Evolutionary conservation across 768 basidiomycete species (phyloP).

Genomic region (Lactarius hengduanensis): DNA sequence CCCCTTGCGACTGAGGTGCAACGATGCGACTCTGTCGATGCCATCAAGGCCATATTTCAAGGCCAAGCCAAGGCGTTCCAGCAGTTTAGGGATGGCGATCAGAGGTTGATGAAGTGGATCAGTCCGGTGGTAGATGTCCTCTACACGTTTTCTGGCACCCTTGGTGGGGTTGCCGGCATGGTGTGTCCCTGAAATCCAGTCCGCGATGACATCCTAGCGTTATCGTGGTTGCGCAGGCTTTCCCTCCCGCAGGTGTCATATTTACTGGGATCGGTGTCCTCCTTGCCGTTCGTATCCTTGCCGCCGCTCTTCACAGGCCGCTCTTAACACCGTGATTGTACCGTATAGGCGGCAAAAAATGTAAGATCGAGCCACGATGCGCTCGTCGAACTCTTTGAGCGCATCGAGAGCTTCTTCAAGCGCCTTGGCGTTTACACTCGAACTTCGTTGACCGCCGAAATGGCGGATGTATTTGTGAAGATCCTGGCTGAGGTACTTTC

Average conservation of each 20-base stretch:
- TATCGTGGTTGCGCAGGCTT: too few species aligned
- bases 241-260: not conserved
- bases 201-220: too few species aligned
- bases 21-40: too few species aligned
- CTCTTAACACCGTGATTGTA: not conserved
- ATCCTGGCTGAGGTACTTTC: conserved; percentile 4
- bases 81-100: too few species aligned
- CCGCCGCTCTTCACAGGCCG: not conserved
- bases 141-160: too few species aligned
- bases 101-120: too few species aligned
- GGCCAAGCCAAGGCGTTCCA: conserved; percentile 3
- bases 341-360: conserved; percentile 4
- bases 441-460: not conserved
- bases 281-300: not conserved
- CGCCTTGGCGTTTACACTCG: conserved; percentile 4
- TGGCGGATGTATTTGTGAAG: not conserved
- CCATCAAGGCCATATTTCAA: not conserved
- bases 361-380: not conserved
- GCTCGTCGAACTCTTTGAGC: conserved; percentile 7
- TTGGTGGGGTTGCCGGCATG: not conserved
- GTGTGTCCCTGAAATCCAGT: not conserved
- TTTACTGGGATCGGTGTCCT: conserved; percentile 2
- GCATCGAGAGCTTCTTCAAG: not conserved
- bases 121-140: too few species aligned
- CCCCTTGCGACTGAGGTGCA: too few species aligned